A percentile compares a stretch with the other conserved stretches of the same genome.
Conservation (phyloP, 768 basidiomycete species). For the Boletus bicolor region DNA sequence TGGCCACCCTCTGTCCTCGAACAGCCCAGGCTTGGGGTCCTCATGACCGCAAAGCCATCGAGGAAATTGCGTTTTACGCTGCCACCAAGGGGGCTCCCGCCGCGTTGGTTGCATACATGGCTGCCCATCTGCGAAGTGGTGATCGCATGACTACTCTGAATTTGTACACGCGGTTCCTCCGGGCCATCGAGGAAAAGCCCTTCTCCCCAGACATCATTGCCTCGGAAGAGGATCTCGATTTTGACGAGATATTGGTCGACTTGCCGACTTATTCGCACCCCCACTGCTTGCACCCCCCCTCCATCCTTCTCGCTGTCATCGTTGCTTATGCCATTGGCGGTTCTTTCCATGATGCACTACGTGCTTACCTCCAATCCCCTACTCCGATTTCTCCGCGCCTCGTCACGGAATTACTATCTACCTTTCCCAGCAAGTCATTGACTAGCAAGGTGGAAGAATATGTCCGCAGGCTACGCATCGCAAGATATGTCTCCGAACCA, state of each 20-base stretch:
- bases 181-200: slow-evolving; percentile 18
- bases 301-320: slow-evolving; percentile 52
- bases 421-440: slow-evolving; percentile 38
- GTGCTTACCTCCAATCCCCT: slow-evolving; percentile 37
- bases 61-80: slow-evolving; percentile 49
- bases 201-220: slow-evolving; percentile 13
- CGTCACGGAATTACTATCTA: slow-evolving; percentile 39
- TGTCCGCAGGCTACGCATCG: slow-evolving; percentile 46
- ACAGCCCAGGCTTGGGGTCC: slow-evolving; percentile 24
- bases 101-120: slow-evolving; percentile 51
- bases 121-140: slow-evolving; percentile 38
- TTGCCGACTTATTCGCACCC: slow-evolving; percentile 16
- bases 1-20: slow-evolving; percentile 30
- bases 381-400: slow-evolving; percentile 35
- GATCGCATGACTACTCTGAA: slow-evolving; percentile 42
- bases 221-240: slow-evolving; percentile 17
- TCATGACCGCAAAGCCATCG: slow-evolving; percentile 30
- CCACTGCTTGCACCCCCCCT: slow-evolving; percentile 18
- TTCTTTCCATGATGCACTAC: slow-evolving; percentile 56
- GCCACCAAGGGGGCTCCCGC: slow-evolving; percentile 44
- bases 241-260: slow-evolving; percentile 26
- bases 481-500: slow-evolving; percentile 50
- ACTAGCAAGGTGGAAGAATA: slow-evolving; percentile 43
- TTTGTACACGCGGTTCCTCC: slow-evolving; percentile 42
- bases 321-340: slow-evolving; percentile 59